A percentile compares a stretch with the other conserved stretches of the same genome.
Conservation (phyloP, 768 basidiomycete species). For the Pilatotrama ljubarskyi region DNA sequence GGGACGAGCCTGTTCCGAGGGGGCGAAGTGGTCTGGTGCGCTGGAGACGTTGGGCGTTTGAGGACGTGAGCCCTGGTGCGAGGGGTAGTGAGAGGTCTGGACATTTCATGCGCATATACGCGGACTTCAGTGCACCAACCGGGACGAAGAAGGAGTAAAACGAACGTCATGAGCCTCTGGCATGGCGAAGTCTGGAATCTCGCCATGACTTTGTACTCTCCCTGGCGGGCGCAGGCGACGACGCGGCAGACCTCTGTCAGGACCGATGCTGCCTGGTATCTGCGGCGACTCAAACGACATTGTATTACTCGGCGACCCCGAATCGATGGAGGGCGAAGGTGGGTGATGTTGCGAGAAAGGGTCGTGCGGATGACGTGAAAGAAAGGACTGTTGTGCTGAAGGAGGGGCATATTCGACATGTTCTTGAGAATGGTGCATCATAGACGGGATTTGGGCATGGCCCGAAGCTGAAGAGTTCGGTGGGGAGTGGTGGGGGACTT, state of each 20-base stretch:
- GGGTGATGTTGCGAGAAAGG: conserved; percentile 14
- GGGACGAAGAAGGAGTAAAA: neutral
- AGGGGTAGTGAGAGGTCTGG: conserved; percentile 10
- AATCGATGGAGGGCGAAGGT: conserved; percentile 15
- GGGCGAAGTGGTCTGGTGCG: conserved; percentile 4
- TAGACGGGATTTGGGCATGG: conserved; percentile 25
- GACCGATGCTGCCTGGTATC: conserved; percentile 53
- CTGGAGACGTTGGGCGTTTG: conserved; percentile 11
- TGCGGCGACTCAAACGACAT: conserved; percentile 33
- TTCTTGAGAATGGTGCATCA: conserved; percentile 21
- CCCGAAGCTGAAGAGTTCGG: conserved; percentile 19
- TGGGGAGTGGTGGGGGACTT: conserved; percentile 22
- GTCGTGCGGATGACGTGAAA: conserved; percentile 10
- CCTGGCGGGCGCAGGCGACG: conserved; percentile 16
- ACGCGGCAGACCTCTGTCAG: conserved; percentile 48
- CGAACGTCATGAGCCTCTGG: conserved; percentile 12
- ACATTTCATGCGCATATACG: conserved; percentile 16
- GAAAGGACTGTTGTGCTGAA: conserved; percentile 23
- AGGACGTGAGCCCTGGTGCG: conserved; percentile 18
- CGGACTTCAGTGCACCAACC: conserved; percentile 7
- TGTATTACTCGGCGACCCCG: conserved; percentile 6
- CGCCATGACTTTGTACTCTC: conserved; percentile 15
- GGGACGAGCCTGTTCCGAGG: neutral
- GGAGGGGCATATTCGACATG: conserved; percentile 25
- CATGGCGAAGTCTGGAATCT: conserved; percentile 12